A percentile compares a stretch with the other conserved stretches of the same genome.
Evolutionary conservation across 805 yeast genomes (phyloP).

Genomic region (Blastobotrys muscicola): DNA sequence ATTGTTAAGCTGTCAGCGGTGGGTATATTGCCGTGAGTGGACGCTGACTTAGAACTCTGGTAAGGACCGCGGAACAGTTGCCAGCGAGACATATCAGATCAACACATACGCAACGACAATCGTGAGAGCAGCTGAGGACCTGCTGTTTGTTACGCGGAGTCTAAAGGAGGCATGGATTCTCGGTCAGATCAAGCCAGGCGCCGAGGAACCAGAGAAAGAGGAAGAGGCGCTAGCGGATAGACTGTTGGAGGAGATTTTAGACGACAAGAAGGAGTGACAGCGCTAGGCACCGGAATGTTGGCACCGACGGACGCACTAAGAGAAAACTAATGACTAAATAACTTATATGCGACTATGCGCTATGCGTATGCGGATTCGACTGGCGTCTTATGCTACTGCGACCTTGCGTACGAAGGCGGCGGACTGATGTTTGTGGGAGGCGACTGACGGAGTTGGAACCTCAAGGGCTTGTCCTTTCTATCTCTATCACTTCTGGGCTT

Average conservation of each 20-base stretch:
- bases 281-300: no score
- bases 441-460: no score
- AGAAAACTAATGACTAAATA: no score
- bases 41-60: slow-evolving; percentile 15
- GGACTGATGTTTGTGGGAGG: no score
- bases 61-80: slow-evolving; percentile 27
- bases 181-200: slow-evolving; percentile 27
- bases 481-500: no score
- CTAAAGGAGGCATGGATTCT: slow-evolving; percentile 36
- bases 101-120: slow-evolving; percentile 30
- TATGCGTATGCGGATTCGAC: no score
- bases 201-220: slow-evolving; percentile 5
- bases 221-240: slow-evolving; percentile 8
- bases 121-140: slow-evolving; percentile 30
- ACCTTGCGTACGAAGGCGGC: no score
- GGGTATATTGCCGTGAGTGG: slow-evolving; percentile 3
- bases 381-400: no score
- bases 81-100: slow-evolving; percentile 31
- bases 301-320: neutral
- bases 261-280: slow-evolving; percentile 1
- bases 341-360: no score
- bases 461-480: no score
- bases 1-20: slow-evolving; percentile 23
- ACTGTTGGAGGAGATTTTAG: slow-evolving; percentile 12
- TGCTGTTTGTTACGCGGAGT: slow-evolving; percentile 30